These are phyloP conservation scores for Fusarium fracticaudum DNA, from an alignment of 2,329 filamentous ascomycete genomes.

Conservation along the genomic window DNA sequence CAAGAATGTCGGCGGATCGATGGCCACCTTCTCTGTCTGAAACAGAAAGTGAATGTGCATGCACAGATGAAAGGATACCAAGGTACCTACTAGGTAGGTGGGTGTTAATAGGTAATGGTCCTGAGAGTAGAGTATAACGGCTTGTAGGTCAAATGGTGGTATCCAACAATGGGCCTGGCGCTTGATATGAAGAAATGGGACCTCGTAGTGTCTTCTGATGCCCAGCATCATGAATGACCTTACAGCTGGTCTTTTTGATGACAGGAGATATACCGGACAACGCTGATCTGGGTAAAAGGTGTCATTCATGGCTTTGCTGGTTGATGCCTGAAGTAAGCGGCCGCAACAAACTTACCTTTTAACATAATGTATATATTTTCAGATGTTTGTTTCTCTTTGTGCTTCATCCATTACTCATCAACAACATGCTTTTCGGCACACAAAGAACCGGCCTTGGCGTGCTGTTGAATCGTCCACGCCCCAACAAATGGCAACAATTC, in stretches of 20 bases:
- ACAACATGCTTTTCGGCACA: conserved; percentile 1
- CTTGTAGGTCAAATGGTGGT: no score
- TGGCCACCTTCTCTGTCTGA: not conserved
- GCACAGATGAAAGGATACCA: no score
- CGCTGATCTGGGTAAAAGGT: not conserved
- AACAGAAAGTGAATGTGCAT: not conserved
- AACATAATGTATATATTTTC: not conserved
- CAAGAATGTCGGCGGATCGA: not conserved
- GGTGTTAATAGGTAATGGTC: not conserved
- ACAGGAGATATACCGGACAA: not conserved
- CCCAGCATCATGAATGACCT: not conserved
- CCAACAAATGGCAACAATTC: conserved; percentile 10
- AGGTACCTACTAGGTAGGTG: no score
- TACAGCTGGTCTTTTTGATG: not conserved
- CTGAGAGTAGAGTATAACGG: no score
- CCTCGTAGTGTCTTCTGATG: not conserved
- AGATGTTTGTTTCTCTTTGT: not conserved
- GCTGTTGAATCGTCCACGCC: conserved; percentile 9
- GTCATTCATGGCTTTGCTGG: not conserved
- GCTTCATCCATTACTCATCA: not conserved
- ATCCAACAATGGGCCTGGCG: no score
- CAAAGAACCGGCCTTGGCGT: not conserved
- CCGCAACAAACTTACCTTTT: not conserved
- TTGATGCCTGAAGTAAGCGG: not conserved
- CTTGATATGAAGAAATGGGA: not conserved